These are phyloP conservation scores for Xylariaceae sp. DNA, from an alignment of 2,329 filamentous ascomycete species.

Conservation along the genomic window DNA sequence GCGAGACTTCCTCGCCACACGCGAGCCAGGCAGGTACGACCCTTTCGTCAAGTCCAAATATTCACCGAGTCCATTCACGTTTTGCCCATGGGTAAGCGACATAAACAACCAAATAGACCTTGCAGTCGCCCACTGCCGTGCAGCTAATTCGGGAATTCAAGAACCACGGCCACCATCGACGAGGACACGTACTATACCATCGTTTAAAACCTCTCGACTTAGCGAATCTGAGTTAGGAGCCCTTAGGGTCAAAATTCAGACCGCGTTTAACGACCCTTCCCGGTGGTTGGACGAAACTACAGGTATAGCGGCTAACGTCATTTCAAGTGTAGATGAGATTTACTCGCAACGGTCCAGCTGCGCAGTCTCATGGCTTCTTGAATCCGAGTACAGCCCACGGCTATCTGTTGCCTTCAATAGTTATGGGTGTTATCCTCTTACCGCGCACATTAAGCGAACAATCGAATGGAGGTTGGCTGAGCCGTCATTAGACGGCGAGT, in stretches of 20 bases:
- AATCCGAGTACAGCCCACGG: not conserved
- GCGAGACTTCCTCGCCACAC: conserved; percentile 14
- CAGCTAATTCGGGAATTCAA: not conserved
- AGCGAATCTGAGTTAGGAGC: not conserved
- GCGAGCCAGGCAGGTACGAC: conserved; percentile 14
- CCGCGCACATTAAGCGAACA: conserved; percentile 1
- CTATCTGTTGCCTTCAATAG: not conserved
- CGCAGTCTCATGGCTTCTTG: conserved; percentile 4
- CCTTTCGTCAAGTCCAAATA: conserved; percentile 9
- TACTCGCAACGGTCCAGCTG: conserved; percentile 8
- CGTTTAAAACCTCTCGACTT: not conserved
- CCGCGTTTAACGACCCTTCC: not conserved
- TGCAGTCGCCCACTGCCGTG: too few species aligned
- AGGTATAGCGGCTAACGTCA: not conserved
- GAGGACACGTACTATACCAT: conserved; percentile 1
- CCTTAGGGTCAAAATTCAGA: not conserved
- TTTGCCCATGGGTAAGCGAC: not conserved
- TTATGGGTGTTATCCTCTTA: not conserved
- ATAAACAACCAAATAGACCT: not conserved
- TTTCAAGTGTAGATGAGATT: conserved; percentile 8
- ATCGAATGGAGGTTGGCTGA: conserved; percentile 24
- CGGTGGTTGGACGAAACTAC: not conserved
- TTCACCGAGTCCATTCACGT: not conserved
- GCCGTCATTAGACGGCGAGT: conserved; percentile 13
- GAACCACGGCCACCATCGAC: not conserved